These are phyloP conservation scores for Gossypium sturtianum DNA, from an alignment of 345 rosid species.

Conservation along the genomic window DNA sequence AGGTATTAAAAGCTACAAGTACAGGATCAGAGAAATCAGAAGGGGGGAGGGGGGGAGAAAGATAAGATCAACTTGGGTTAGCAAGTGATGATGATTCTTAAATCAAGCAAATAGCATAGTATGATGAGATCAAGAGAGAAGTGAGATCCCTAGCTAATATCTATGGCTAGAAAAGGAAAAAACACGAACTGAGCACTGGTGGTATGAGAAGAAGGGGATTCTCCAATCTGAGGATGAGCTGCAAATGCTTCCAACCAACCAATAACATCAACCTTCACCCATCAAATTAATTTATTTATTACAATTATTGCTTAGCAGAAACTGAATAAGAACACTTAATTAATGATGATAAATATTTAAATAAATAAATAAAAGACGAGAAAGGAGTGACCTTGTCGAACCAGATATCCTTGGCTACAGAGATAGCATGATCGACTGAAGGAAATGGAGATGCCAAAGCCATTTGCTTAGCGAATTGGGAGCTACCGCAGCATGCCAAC, in stretches of 20 bases:
- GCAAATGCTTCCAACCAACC: constrained; percentile 92
- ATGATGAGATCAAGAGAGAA: not conserved
- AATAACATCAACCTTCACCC: constrained; percentile 51
- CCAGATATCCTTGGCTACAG: constrained; percentile 69
- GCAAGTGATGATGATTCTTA: not conserved
- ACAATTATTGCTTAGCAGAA: not conserved
- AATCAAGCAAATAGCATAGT: not conserved
- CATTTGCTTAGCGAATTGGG: constrained; percentile 63
- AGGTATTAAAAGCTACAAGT: not conserved
- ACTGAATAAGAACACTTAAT: not conserved
- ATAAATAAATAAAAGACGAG: not conserved
- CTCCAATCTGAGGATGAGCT: constrained; percentile 88
- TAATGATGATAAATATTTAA: not conserved
- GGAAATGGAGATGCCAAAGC: constrained; percentile 49
- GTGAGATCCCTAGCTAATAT: not conserved
- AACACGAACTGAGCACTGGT: constrained; percentile 43
- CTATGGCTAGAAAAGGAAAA: not conserved
- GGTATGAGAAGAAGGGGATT: constrained; percentile 31
- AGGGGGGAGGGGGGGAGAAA: not conserved
- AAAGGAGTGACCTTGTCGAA: constrained; percentile 46
- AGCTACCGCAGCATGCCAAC: constrained; percentile 79
- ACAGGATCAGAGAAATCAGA: too few species aligned
- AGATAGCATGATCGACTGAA: constrained; percentile 43
- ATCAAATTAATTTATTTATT: not conserved
- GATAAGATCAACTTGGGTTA: not conserved